Percentiles rank a stretch among this genome's conserved stretches.
Conservation (phyloP, 2,329 filamentous ascomycete genomes). For the Bipolaris cookei region DNA sequence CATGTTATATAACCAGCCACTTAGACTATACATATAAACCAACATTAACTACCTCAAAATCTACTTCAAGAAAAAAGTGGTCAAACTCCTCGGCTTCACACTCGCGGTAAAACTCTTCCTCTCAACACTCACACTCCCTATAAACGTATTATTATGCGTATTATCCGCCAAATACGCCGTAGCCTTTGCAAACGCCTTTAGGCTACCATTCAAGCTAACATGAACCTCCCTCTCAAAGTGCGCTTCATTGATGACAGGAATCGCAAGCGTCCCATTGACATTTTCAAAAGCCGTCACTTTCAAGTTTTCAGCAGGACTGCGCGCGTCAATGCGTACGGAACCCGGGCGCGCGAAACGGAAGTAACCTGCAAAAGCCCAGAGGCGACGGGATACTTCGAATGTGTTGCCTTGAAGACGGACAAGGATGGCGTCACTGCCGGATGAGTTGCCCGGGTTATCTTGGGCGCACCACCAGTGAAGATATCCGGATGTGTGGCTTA, state of each 20-base stretch:
- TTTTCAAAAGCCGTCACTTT: slow-evolving; percentile 39
- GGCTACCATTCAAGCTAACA: neutral
- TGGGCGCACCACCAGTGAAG: slow-evolving; percentile 58
- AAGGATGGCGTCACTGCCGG: slow-evolving; percentile 20
- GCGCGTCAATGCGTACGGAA: slow-evolving; percentile 42
- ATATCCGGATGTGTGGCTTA: slow-evolving; percentile 51
- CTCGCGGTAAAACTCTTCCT: slow-evolving; percentile 1
- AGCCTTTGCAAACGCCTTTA: neutral
- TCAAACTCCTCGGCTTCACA: slow-evolving; percentile 7
- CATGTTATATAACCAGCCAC: too few species aligned
- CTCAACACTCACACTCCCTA: slow-evolving; percentile 2
- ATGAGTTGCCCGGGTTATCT: slow-evolving; percentile 37
- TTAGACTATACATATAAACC: too few species aligned
- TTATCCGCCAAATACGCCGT: slow-evolving; percentile 15
- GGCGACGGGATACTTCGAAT: slow-evolving; percentile 37
- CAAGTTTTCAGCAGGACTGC: slow-evolving; percentile 28
- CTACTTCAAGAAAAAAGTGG: slow-evolving; percentile 15
- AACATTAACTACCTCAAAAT: neutral
- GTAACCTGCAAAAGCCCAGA: slow-evolving; percentile 51
- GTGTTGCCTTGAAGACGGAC: slow-evolving; percentile 36
- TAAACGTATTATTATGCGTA: slow-evolving; percentile 13
- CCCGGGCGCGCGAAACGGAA: slow-evolving; percentile 45
- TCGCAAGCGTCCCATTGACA: slow-evolving; percentile 33
- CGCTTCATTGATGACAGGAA: slow-evolving; percentile 43
- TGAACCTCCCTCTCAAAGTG: slow-evolving; percentile 13